Percentiles rank a stretch among this genome's conserved stretches.
Conservation (phyloP, 1,284 basidiomycete species). For the Apiotrichum porosum region DNA sequence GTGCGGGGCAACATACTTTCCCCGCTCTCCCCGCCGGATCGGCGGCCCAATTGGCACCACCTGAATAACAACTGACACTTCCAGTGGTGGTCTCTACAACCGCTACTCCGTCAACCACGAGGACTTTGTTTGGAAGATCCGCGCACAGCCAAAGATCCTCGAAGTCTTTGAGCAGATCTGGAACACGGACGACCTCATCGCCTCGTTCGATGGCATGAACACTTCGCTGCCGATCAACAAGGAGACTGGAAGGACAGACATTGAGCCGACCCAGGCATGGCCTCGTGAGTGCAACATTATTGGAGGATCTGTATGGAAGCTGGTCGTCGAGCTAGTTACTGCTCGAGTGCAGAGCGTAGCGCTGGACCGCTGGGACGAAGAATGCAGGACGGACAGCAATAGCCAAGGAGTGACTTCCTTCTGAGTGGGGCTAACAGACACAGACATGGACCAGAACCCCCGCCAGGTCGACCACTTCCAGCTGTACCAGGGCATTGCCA, state of each 20-base stretch:
- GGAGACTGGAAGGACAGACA: neutral
- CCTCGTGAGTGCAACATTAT: constrained; percentile 14
- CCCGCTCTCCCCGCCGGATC: too few species aligned
- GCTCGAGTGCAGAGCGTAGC: too few species aligned
- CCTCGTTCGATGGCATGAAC: constrained; percentile 27
- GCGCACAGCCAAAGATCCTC: constrained; percentile 23
- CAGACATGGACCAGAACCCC: constrained; percentile 22
- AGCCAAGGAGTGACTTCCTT: neutral
- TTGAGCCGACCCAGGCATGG: constrained; percentile 12
- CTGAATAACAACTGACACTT: too few species aligned
- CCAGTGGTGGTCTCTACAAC: constrained; percentile 26
- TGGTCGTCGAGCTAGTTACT: too few species aligned
- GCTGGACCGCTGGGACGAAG: too few species aligned
- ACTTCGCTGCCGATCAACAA: constrained; percentile 13
- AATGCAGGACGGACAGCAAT: too few species aligned
- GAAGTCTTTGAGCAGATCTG: constrained; percentile 33
- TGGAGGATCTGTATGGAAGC: neutral
- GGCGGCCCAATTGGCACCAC: too few species aligned
- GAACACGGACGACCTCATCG: constrained; percentile 38
- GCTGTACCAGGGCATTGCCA: constrained; percentile 23
- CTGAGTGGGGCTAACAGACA: neutral
- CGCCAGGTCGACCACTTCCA: constrained; percentile 9
- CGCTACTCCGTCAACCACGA: constrained; percentile 32
- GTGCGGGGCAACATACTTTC: too few species aligned
- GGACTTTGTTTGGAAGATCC: constrained; percentile 39